Evolutionary conservation across 1,284 basidiomycete genomes (phyloP).

Genomic region (Malassezia arunalokei): DNA sequence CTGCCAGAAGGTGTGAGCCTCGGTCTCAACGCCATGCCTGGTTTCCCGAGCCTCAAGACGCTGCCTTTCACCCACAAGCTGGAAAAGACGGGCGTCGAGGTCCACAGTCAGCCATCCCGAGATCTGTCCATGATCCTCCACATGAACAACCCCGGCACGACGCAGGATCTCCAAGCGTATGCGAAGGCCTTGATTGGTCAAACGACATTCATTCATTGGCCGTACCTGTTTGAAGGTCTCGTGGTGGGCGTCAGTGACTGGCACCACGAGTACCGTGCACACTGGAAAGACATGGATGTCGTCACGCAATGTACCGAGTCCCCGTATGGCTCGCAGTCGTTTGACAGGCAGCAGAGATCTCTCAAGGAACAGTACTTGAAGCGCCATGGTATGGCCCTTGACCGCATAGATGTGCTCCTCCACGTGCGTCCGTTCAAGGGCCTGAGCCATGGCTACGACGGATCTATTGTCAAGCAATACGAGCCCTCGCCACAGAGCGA

Average conservation of each 20-base stretch:
- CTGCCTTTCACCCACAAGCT: conserved; percentile 66
- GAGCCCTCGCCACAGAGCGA: conserved; percentile 64
- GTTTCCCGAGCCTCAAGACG: conserved; percentile 88
- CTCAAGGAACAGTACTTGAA: conserved; percentile 65
- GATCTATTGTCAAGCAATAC: conserved; percentile 88
- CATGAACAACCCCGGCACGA: conserved; percentile 64
- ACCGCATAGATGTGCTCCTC: conserved; percentile 52
- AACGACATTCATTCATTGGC: conserved; percentile 70
- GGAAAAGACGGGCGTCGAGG: conserved; percentile 77
- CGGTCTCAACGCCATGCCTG: conserved; percentile 74
- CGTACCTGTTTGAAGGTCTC: conserved; percentile 81
- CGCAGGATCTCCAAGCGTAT: conserved; percentile 54
- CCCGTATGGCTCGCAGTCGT: not conserved
- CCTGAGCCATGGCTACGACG: conserved; percentile 72
- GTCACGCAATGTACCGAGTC: not conserved
- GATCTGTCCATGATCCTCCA: conserved; percentile 87
- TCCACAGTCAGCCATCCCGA: conserved; percentile 77
- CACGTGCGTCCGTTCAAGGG: conserved; percentile 52
- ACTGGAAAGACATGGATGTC: conserved; percentile 51
- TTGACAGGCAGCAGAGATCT: conserved; percentile 53
- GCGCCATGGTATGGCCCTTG: conserved; percentile 71
- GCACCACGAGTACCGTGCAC: conserved; percentile 58
- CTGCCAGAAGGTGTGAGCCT: conserved; percentile 78
- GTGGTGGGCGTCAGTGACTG: conserved; percentile 72
- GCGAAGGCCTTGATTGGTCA: conserved; percentile 53